Evolutionary conservation across 139 green algal species (phyloP).

Genomic region (Chlamydomonas schloesseri): DNA sequence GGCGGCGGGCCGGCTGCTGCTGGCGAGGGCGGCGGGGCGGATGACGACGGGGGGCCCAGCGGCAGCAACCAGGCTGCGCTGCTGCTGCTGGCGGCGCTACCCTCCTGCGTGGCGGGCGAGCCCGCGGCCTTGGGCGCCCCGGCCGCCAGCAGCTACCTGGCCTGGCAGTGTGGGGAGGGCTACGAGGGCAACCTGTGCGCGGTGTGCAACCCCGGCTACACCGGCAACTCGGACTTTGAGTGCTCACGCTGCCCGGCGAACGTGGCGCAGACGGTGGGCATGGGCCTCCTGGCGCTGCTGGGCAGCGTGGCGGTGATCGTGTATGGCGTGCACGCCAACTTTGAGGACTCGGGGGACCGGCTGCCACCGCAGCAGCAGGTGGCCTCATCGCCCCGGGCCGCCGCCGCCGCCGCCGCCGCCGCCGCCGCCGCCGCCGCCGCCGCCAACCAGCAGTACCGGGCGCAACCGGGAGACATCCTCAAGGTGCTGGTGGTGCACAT

Average conservation of each 20-base stretch:
- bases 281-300: background rate
- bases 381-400: background rate
- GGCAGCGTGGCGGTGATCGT: background rate
- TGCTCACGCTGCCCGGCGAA: background rate
- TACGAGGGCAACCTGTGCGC: slow-evolving; percentile 1
- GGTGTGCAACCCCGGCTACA: background rate
- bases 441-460: too few species aligned
- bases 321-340: background rate
- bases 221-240: background rate
- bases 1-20: too few species aligned
- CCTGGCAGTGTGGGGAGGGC: background rate
- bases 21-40: too few species aligned
- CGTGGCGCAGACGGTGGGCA: background rate
- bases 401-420: too few species aligned
- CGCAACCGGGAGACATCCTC: too few species aligned
- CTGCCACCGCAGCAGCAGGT: background rate
- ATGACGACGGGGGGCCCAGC: too few species aligned
- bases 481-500: background rate
- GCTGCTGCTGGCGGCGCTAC: background rate
- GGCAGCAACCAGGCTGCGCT: too few species aligned
- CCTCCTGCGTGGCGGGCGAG: background rate
- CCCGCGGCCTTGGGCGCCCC: too few species aligned
- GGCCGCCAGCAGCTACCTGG: background rate
- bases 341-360: background rate
- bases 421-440: too few species aligned